phyloP scores from a whole-genome alignment of 2,329 filamentous ascomycete species.

The Aaosphaeria arxii region DNA sequence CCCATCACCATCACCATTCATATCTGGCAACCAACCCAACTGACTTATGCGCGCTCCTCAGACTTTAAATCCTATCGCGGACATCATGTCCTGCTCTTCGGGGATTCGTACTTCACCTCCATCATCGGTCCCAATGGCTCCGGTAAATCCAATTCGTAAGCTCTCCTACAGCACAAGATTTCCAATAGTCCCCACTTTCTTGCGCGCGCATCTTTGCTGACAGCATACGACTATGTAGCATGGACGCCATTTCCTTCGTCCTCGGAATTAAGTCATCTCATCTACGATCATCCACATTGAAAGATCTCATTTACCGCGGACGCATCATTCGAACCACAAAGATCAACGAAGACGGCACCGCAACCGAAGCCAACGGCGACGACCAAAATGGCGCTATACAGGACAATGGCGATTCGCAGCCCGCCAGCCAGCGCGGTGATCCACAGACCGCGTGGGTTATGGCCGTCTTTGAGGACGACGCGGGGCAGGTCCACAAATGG shows the following conservation, averaged over 20 bases:
- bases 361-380: conserved; percentile 45
- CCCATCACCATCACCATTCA: neutral
- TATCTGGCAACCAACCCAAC: conserved; percentile 1
- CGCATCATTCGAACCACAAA: conserved; percentile 88
- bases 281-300: conserved; percentile 86
- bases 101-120: conserved; percentile 97
- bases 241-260: conserved; percentile 99
- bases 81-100: conserved; percentile 89
- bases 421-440: conserved; percentile 68
- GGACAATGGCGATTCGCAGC: conserved; percentile 50
- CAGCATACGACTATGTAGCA: conserved; percentile 50
- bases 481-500: conserved; percentile 92
- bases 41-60: conserved; percentile 38
- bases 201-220: conserved; percentile 3
- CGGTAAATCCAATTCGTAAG: conserved; percentile 95
- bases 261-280: conserved; percentile 99
- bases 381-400: conserved; percentile 36
- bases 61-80: conserved; percentile 99
- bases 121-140: conserved; percentile 99
- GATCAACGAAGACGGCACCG: conserved; percentile 88
- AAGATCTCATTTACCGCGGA: conserved; percentile 93
- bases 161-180: conserved; percentile 14
- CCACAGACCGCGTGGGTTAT: conserved; percentile 98
- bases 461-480: conserved; percentile 98
- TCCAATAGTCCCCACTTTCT: neutral